A percentile compares a stretch with the other conserved stretches of the same genome.
These are phyloP conservation scores for Collybiopsis luxurians DNA, from an alignment of 768 basidiomycete species.

Conservation along the genomic window DNA sequence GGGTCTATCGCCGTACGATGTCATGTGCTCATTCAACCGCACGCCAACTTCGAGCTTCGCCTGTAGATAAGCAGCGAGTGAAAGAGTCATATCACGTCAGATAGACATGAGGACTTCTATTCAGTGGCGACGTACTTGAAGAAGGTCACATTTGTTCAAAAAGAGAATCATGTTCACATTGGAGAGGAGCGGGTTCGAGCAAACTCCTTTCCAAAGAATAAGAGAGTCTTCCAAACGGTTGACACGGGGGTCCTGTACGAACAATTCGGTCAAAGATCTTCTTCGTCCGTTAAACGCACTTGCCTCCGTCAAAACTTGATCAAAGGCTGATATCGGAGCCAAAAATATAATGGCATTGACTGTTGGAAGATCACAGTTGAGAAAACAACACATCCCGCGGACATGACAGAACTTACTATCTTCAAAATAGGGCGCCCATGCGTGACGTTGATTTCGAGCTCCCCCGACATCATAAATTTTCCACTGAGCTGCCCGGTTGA, in stretches of 20 bases:
- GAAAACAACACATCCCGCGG: neutral
- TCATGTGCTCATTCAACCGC: slow-evolving; percentile 64
- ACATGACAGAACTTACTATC: slow-evolving; percentile 50
- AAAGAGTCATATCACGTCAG: too few relatives aligned
- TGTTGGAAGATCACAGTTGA: slow-evolving; percentile 23
- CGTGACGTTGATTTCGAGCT: slow-evolving; percentile 74
- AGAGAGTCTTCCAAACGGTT: slow-evolving; percentile 83
- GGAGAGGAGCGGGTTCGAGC: slow-evolving; percentile 69
- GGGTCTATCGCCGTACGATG: slow-evolving; percentile 67
- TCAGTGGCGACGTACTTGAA: slow-evolving; percentile 46
- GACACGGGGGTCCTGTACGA: slow-evolving; percentile 58
- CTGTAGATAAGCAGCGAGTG: slow-evolving; percentile 27
- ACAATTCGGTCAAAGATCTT: neutral
- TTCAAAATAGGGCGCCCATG: slow-evolving; percentile 89
- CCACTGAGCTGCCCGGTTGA: slow-evolving; percentile 64
- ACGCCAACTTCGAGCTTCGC: slow-evolving; percentile 78
- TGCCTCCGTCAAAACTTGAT: slow-evolving; percentile 80
- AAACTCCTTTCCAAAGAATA: slow-evolving; percentile 67
- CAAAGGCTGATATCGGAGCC: slow-evolving; percentile 85
- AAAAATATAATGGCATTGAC: slow-evolving; percentile 89
- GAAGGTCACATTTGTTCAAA: slow-evolving; percentile 77
- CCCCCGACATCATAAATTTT: slow-evolving; percentile 87
- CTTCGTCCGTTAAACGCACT: slow-evolving; percentile 14
- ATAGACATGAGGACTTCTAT: neutral
- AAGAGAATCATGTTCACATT: slow-evolving; percentile 80